phyloP scores from a whole-genome alignment of 306 rosid genomes.

The Vicia villosa region DNA sequence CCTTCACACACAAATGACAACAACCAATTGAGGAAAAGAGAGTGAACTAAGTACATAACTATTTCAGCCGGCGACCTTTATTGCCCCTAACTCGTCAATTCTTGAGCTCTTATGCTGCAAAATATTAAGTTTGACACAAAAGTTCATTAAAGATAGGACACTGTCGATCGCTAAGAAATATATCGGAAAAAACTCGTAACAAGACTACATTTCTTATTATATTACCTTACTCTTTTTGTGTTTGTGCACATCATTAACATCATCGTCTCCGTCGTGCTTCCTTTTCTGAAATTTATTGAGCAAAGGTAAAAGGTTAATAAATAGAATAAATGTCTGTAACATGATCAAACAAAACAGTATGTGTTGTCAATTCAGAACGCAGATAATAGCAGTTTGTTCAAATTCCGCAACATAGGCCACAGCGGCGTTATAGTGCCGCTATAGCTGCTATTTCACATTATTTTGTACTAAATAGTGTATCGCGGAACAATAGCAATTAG shows the following conservation, averaged over 20 bases:
- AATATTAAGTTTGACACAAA: slow-evolving; percentile 35
- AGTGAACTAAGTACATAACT: slow-evolving; percentile 50
- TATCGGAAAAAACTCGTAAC: slow-evolving; percentile 8
- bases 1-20: slow-evolving; percentile 65
- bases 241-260: slow-evolving; percentile 77
- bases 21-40: slow-evolving; percentile 65
- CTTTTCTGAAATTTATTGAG: slow-evolving; percentile 72
- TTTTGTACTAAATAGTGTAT: not conserved
- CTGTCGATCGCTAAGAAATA: slow-evolving; percentile 25
- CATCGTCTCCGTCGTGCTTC: slow-evolving; percentile 98
- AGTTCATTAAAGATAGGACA: slow-evolving; percentile 3
- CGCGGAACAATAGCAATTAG: not conserved
- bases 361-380: not conserved
- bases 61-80: slow-evolving; percentile 82
- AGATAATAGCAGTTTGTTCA: not conserved
- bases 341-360: slow-evolving; percentile 15
- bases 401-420: not conserved
- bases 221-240: slow-evolving; percentile 99
- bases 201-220: slow-evolving; percentile 29
- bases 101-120: slow-evolving; percentile 91
- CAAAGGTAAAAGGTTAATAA: slow-evolving; percentile 1
- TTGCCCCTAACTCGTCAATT: slow-evolving; percentile 83
- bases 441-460: not conserved
- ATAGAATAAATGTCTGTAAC: slow-evolving; percentile 15
- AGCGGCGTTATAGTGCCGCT: not conserved